Evolutionary conservation across 306 rosid genomes (phyloP), one percentile per base, ranked within the genome.

Genomic region (Argentina anserina): DNA sequence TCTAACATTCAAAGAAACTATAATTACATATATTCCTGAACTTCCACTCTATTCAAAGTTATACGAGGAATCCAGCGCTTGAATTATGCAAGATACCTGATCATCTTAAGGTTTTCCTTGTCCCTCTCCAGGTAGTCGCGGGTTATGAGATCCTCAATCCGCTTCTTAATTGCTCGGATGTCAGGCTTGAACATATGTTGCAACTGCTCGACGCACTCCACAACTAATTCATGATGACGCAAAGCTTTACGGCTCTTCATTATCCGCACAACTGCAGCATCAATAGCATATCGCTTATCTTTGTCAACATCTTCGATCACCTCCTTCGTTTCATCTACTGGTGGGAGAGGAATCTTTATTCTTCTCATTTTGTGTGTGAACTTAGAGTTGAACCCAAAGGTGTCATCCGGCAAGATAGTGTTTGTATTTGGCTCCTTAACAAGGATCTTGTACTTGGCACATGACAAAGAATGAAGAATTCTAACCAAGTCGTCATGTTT

Each of bases 131-230:
- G 47, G 56, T 85, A 89, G 68, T 92, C 93, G 11, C 88, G 83
- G 7, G 71, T 64, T 74, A 92, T 92, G 20, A 92, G 90, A 62
- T 87, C 87, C 73, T 92, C 97, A 41, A 92, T 85, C 26, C 96
- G 83, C 89, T 87, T 89, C 87, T 92, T 92, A 58, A 92, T 89
- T 62, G 85, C 86, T 84, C 82, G 85, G 59, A 89, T 80, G 61
- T 89, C 93, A 75, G 96, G 96, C 96, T 87, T 92, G 77, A 92
- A 89, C 93, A 78, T 86, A 46, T 86, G 86, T 50, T 86, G 45
- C 82, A 89, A 60, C 78, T 78, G 89, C 78, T 87, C 86, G 33
- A 89, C 85, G 5, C 97, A 89, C 71, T 86, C 93, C 84, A 74
- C 59, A 76, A 89, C 90, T 65, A 92, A 49, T 17, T 84, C 89